Conservation (phyloP, 2,329 filamentous ascomycete genomes). For the Emergomyces orientalis region DNA sequence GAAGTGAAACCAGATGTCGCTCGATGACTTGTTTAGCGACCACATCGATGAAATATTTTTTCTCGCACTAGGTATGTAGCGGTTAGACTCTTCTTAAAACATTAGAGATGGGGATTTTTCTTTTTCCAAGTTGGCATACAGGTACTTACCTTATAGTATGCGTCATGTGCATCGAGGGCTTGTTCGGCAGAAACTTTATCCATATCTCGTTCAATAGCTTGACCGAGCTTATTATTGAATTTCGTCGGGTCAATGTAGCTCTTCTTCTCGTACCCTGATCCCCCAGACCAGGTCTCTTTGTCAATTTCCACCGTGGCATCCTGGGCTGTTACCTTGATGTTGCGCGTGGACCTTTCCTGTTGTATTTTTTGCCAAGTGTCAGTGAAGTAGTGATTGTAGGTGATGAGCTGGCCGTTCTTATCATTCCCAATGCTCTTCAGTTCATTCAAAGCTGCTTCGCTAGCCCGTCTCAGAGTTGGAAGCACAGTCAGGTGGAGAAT, state of each 20-base stretch:
- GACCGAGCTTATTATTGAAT: neutral
- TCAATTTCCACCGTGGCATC: neutral
- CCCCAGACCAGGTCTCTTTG: neutral
- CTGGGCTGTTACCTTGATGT: neutral
- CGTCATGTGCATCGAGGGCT: conserved; percentile 5
- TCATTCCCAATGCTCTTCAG: neutral
- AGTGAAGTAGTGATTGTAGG: conserved; percentile 5
- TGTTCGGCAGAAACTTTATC: conserved; percentile 5
- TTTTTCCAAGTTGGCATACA: neutral
- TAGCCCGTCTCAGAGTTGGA: neutral
- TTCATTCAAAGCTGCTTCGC: neutral
- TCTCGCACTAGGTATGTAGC: conserved; percentile 6
- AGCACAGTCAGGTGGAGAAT: neutral
- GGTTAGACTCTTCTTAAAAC: too few species aligned
- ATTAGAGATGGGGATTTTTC: too few species aligned
- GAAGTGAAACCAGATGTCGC: conserved; percentile 7
- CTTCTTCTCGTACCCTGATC: neutral
- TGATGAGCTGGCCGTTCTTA: neutral
- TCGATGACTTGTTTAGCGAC: conserved; percentile 9
- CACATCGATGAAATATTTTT: conserved; percentile 9
- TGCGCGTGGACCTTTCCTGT: neutral
- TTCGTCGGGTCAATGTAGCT: neutral
- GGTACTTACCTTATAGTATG: conserved; percentile 4
- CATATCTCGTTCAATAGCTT: conserved; percentile 2
- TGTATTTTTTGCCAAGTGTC: neutral